A percentile compares a stretch with the other conserved stretches of the same genome.
Conservation (phyloP, 2,329 filamentous ascomycete species). For the Madurella fahalii region DNA sequence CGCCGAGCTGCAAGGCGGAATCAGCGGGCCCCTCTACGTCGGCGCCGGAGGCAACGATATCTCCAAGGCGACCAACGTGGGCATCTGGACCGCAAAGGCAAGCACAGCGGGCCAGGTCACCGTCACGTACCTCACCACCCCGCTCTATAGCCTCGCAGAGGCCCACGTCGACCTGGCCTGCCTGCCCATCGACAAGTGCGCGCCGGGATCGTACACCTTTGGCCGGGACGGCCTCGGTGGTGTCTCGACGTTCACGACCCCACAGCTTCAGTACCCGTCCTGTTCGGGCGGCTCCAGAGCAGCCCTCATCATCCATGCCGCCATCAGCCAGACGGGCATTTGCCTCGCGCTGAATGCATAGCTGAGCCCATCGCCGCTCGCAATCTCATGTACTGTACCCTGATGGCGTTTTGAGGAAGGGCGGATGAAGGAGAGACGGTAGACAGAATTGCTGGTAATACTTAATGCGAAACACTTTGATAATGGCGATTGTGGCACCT, state of each 20-base stretch:
- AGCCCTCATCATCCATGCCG: constrained; percentile 17
- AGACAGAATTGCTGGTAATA: no score
- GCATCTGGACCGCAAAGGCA: constrained; percentile 16
- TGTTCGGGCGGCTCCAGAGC: constrained; percentile 7
- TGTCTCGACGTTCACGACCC: constrained; percentile 2
- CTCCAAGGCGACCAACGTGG: constrained; percentile 19
- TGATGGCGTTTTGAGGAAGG: no score
- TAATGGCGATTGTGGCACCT: no score
- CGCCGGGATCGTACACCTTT: constrained; percentile 19
- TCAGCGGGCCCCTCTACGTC: constrained; percentile 18
- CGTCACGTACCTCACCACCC: constrained; percentile 15
- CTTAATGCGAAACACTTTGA: no score
- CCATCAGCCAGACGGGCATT: background rate
- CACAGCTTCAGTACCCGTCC: constrained; percentile 9
- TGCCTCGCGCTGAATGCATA: background rate
- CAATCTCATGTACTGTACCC: no score
- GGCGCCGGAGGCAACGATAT: constrained; percentile 23
- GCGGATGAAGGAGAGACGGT: no score
- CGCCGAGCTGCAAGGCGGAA: constrained; percentile 15
- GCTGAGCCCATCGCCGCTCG: no score
- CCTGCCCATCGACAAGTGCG: constrained; percentile 23
- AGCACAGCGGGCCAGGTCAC: constrained; percentile 15
- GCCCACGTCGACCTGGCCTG: constrained; percentile 22
- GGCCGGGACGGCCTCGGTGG: background rate
- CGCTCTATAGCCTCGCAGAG: constrained; percentile 11